Base-by-base conservation (phyloP, 1,284 basidiomycete species). In the Apiotrichum mycotoxinovorans region DNA sequence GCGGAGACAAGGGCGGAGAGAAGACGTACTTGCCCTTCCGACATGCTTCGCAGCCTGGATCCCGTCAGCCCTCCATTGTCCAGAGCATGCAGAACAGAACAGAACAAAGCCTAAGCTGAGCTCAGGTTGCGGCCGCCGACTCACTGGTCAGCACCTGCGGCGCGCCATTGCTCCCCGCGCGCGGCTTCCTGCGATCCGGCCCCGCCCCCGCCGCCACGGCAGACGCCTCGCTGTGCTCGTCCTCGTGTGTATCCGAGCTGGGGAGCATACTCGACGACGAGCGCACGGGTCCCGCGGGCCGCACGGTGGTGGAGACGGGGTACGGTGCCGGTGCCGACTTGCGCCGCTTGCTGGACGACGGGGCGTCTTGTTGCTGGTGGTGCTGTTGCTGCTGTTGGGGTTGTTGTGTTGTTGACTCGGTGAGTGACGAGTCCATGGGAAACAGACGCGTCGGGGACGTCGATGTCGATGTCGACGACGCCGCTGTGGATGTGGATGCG, bases 21-120 rank as follows among this genome's bases (percentile, higher is more conserved):
- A n/a, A n/a, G n/a, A 63, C 66, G 52, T 57, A 66, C 66, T 70
- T 70, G 51, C 68, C 68, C 62, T 67, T 67, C 20, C 68, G 54
- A 45, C 68, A 70, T 4, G 68, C 66, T 51, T 67, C 65, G 40
- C 68, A 70, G 42, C 68, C 68, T 70, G 51, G 14, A 26, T 43
- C 42, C n/a, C 17, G 42, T 20, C 23, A 10, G 42, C 23, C 17
- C n/a, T 7, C 18, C n/a, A 41, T 5, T 14, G 26, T 41, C 34
- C 11, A 7, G 33, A 34, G 35, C 35, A 15, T 37, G 35, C 35
- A 18, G 40, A 18, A 41, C 35, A 30, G 7, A 12, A 12, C 30
- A 5, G 30, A 5, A 5, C 30, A 12, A 5, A 12, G 5, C 30
- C 5, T 12, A 12, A 30, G 30, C 12, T 12, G 30, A 5, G 30